Percentiles rank a stretch among this genome's conserved stretches.
Evolutionary conservation across 179 eudicot genomes (phyloP).

Genomic region (Dionaea muscipula): DNA sequence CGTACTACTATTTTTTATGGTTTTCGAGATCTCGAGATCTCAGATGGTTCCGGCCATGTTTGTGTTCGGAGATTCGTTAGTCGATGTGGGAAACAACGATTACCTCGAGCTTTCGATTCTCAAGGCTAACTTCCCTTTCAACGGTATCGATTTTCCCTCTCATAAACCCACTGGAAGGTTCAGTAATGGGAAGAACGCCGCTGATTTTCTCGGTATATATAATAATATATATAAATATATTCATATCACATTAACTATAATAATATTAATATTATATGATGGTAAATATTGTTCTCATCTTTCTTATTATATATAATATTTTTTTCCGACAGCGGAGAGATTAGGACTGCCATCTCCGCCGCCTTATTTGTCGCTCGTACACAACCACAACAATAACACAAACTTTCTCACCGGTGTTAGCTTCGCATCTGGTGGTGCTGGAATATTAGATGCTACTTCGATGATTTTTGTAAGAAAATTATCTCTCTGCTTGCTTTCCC

Average conservation of each 20-base stretch:
- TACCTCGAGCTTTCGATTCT: constrained; percentile 39
- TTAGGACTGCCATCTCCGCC: constrained; percentile 41
- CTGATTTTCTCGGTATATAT: constrained; percentile 81
- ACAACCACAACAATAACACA: constrained; percentile 6
- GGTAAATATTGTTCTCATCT: too few species aligned
- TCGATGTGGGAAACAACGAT: constrained; percentile 83
- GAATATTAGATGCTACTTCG: constrained; percentile 50
- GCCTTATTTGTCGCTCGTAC: constrained; percentile 28
- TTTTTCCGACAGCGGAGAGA: constrained; percentile 50
- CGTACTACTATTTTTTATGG: not conserved
- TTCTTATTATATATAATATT: too few species aligned
- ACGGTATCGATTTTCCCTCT: constrained; percentile 50
- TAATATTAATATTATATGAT: too few species aligned
- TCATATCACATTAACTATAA: too few species aligned
- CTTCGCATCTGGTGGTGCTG: constrained; percentile 97
- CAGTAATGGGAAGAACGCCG: constrained; percentile 77
- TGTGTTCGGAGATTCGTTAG: constrained; percentile 83
- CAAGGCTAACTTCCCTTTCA: constrained; percentile 46
- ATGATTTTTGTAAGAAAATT: constrained; percentile 33
- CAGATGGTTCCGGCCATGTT: constrained; percentile 51
- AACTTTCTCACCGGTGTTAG: constrained; percentile 51
- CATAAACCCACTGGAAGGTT: constrained; percentile 67
- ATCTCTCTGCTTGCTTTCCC: not conserved
- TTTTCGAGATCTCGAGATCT: constrained; percentile 1
- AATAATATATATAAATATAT: too few species aligned